These are phyloP conservation scores for Phytopythium chamaehyphon DNA, from an alignment of 352 stramenopile genomes.

Conservation along the genomic window DNA sequence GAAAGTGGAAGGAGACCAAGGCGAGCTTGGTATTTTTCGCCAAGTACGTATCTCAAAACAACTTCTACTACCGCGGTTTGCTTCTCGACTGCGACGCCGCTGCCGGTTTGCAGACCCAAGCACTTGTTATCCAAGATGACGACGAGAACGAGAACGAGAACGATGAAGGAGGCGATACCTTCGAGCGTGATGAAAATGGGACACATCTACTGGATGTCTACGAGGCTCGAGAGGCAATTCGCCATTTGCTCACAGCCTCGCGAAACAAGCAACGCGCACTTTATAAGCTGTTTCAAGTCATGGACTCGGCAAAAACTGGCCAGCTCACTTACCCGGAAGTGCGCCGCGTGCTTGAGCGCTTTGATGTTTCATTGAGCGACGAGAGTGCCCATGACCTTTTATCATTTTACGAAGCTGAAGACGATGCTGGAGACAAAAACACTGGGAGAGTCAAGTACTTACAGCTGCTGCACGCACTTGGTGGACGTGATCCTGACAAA, in stretches of 20 bases:
- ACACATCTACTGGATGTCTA: constrained; percentile 28
- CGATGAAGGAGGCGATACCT: constrained; percentile 9
- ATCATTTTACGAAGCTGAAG: constrained; percentile 49
- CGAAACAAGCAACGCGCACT: constrained; percentile 37
- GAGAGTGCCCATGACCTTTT: constrained; percentile 41
- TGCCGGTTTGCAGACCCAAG: constrained; percentile 41
- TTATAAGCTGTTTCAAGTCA: constrained; percentile 58
- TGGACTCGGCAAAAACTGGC: constrained; percentile 52
- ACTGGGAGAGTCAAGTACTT: constrained; percentile 58
- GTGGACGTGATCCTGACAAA: constrained; percentile 59
- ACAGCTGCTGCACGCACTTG: constrained; percentile 53
- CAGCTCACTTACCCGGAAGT: constrained; percentile 56
- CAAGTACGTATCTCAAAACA: constrained; percentile 44
- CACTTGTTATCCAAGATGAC: constrained; percentile 58
- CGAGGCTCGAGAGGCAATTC: constrained; percentile 43
- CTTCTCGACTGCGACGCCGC: constrained; percentile 59
- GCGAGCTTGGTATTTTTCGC: constrained; percentile 33
- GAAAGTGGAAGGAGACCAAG: constrained; percentile 31
- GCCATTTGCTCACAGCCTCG: constrained; percentile 45
- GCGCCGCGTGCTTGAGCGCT: constrained; percentile 50
- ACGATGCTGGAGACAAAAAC: constrained; percentile 31
- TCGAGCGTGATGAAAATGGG: constrained; percentile 8
- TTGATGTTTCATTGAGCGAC: constrained; percentile 37
- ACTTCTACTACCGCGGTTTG: constrained; percentile 71
- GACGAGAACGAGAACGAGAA: constrained; percentile 18